Percentiles rank a stretch among this genome's conserved stretches.
phyloP scores from a whole-genome alignment of 2,329 filamentous ascomycete species.

The Aspergillus awamori region DNA sequence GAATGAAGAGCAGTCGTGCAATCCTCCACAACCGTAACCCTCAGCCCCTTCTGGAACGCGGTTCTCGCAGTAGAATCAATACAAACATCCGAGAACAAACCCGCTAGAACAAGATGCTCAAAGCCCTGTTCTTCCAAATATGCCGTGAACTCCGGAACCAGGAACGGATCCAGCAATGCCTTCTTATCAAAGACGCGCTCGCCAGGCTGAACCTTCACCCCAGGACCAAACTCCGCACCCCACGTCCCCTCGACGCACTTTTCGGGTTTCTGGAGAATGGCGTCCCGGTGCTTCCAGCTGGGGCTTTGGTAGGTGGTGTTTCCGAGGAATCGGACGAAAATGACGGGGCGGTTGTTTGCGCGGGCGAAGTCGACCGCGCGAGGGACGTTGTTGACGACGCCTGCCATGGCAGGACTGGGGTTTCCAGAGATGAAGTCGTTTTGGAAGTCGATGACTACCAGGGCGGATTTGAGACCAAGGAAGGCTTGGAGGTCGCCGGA shows the following conservation, averaged over 20 bases:
- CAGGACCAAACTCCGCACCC: too few species aligned
- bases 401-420: constrained; percentile 1
- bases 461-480: too few species aligned
- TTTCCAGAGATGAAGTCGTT: not conserved
- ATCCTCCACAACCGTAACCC: constrained; percentile 6
- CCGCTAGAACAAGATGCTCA: too few species aligned
- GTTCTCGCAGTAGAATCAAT: constrained; percentile 9
- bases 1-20: not conserved
- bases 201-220: too few species aligned
- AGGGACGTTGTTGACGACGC: constrained; percentile 1
- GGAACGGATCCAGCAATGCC: too few species aligned
- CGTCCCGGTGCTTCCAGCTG: constrained; percentile 3
- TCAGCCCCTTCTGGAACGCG: constrained; percentile 9
- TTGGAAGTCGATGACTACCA: too few species aligned
- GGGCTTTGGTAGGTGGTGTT: not conserved
- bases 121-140: too few species aligned
- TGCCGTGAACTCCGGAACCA: too few species aligned
- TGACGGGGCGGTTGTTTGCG: not conserved
- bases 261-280: too few species aligned
- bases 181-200: too few species aligned
- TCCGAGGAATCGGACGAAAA: constrained; percentile 6
- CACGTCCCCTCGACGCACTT: too few species aligned
- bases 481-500: too few species aligned
- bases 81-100: constrained; percentile 1
- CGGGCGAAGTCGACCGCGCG: not conserved